A percentile compares a stretch with the other conserved stretches of the same genome.
Conservation (phyloP, 139 green algal genomes). For the Volvox reticuliferus region DNA sequence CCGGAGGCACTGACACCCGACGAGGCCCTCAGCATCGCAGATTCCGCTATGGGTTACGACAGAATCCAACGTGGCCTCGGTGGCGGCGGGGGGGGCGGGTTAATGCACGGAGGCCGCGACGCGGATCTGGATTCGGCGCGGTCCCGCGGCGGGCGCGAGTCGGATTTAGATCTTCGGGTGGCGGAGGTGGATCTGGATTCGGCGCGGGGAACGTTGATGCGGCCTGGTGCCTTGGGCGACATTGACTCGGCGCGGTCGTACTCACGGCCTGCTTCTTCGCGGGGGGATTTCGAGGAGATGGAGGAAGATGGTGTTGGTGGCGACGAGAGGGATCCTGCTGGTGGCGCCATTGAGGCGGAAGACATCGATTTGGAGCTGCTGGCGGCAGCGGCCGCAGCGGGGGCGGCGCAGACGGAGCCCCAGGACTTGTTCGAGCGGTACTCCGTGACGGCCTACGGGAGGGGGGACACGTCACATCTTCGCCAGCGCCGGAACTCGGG, state of each 20-base stretch:
- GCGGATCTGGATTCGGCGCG: slow-evolving; percentile 40
- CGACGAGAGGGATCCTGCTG: background rate
- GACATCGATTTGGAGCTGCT: background rate
- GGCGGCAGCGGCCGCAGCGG: slow-evolving; percentile 11
- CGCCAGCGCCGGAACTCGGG: slow-evolving; percentile 34
- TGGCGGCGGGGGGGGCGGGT: background rate
- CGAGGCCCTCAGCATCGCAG: slow-evolving; percentile 44
- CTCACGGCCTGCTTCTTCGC: background rate
- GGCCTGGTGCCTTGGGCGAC: background rate
- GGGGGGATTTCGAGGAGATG: background rate
- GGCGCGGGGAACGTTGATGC: background rate
- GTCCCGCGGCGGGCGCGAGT: background rate
- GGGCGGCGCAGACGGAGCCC: background rate
- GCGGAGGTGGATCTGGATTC: slow-evolving; percentile 30
- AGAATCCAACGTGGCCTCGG: background rate
- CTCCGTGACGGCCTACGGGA: slow-evolving; percentile 47
- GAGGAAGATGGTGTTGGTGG: background rate
- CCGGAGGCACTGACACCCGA: background rate
- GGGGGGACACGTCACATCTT: slow-evolving; percentile 27
- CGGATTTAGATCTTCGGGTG: background rate
- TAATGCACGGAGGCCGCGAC: background rate
- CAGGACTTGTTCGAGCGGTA: slow-evolving; percentile 62
- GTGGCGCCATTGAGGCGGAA: background rate
- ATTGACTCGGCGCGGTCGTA: slow-evolving; percentile 47
- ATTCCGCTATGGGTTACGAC: slow-evolving; percentile 53